A percentile compares a stretch with the other conserved stretches of the same genome.
Conservation (phyloP, 768 basidiomycete species). For the Galerina marginata region DNA sequence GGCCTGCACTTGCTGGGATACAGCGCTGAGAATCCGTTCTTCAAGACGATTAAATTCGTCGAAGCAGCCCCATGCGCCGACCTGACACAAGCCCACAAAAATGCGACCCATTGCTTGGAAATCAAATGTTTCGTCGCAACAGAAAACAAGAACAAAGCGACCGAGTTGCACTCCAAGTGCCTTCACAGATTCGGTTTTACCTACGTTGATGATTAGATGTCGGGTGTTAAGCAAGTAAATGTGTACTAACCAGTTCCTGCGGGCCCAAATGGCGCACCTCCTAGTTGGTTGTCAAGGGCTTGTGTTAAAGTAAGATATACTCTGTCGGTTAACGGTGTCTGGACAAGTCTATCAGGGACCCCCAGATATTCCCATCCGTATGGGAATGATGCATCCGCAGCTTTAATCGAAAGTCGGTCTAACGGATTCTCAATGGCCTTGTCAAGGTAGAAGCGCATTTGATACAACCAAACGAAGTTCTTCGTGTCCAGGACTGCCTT, state of each 20-base stretch:
- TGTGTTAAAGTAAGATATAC: constrained; percentile 97
- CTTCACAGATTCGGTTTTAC: constrained; percentile 99
- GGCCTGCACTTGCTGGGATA: constrained; percentile 98
- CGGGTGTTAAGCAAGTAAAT: neutral
- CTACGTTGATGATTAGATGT: constrained; percentile 39
- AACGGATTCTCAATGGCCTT: constrained; percentile 72
- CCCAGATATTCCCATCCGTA: constrained; percentile 99
- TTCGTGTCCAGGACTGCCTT: constrained; percentile 66
- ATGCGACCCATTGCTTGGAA: constrained; percentile 99
- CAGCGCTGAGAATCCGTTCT: constrained; percentile 96
- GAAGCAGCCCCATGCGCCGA: constrained; percentile 98
- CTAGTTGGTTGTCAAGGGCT: constrained; percentile 92
- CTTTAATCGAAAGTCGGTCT: constrained; percentile 78
- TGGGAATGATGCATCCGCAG: constrained; percentile 91
- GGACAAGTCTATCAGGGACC: constrained; percentile 94
- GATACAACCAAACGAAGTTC: constrained; percentile 92
- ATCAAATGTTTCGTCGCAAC: constrained; percentile 99
- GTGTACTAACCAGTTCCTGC: constrained; percentile 83
- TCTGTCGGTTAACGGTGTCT: constrained; percentile 96
- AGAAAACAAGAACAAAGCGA: constrained; percentile 99
- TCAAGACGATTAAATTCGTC: constrained; percentile 98
- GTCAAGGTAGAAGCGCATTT: constrained; percentile 98
- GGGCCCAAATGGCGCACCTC: constrained; percentile 97
- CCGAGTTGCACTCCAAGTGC: constrained; percentile 97
- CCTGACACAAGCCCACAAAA: constrained; percentile 97